Percentiles rank a stretch among this genome's conserved stretches.
Conservation (phyloP, 495 filamentous ascomycete genomes). For the Evansstolkia leycettana region DNA sequence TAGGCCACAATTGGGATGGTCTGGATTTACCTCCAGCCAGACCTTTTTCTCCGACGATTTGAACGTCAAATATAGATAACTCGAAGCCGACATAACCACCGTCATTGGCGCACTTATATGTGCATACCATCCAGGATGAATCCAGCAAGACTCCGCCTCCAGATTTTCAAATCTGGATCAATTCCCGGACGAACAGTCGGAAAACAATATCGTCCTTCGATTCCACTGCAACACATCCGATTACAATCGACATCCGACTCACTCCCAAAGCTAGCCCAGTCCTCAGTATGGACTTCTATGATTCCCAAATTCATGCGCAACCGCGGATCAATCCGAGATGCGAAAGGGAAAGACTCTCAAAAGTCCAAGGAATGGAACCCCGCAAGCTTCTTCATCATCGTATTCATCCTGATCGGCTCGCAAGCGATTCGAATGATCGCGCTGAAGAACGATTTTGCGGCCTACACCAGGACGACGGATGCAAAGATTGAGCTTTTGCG, state of each 20-base stretch:
- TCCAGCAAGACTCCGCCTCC: too few species aligned
- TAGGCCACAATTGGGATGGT: constrained; percentile 10
- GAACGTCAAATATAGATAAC: too few species aligned
- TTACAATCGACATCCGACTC: constrained; percentile 20
- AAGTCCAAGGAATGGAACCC: constrained; percentile 77
- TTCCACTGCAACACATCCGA: constrained; percentile 2
- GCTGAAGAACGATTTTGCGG: constrained; percentile 59
- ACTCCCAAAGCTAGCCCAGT: constrained; percentile 47
- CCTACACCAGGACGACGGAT: constrained; percentile 62
- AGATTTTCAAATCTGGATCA: too few species aligned
- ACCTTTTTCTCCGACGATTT: neutral
- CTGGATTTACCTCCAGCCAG: neutral
- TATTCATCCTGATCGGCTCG: constrained; percentile 83
- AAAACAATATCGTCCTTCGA: neutral
- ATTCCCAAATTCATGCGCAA: constrained; percentile 40
- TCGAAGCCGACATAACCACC: too few species aligned
- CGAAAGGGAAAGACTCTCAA: constrained; percentile 10
- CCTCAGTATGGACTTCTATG: constrained; percentile 59
- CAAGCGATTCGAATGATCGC: constrained; percentile 87
- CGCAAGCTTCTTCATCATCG: constrained; percentile 82
- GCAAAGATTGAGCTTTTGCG: constrained; percentile 63
- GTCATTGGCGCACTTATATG: too few species aligned
- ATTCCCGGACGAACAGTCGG: neutral
- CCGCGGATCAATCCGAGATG: constrained; percentile 5
- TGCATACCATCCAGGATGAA: too few species aligned